phyloP scores from a whole-genome alignment of 1,284 basidiomycete species.

The Ustilago trichophora region DNA sequence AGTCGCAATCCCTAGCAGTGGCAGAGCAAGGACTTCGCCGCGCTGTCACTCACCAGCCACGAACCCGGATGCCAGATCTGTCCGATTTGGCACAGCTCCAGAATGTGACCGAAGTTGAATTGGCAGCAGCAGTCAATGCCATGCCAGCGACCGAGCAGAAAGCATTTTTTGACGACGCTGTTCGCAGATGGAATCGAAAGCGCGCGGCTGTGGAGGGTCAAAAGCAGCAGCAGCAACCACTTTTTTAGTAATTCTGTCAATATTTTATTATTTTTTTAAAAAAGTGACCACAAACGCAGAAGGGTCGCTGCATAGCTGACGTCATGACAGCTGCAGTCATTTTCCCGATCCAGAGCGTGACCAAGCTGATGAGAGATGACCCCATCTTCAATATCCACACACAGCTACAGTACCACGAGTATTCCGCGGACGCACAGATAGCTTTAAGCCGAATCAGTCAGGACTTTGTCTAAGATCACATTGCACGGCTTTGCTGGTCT shows the following conservation, averaged over 20 bases:
- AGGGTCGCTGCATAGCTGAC: slow-evolving; percentile 9
- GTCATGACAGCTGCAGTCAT: slow-evolving; percentile 27
- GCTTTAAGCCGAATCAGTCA: too few species aligned
- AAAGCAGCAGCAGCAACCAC: slow-evolving; percentile 12
- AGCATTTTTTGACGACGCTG: slow-evolving; percentile 26
- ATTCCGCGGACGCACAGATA: too few species aligned
- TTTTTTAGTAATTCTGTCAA: slow-evolving; percentile 14
- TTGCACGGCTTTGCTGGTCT: too few species aligned
- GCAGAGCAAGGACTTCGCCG: slow-evolving; percentile 17
- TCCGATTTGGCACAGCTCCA: slow-evolving; percentile 22
- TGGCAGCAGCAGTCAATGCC: slow-evolving; percentile 25
- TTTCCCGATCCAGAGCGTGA: background rate
- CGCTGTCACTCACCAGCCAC: slow-evolving; percentile 1
- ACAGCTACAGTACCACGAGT: too few species aligned
- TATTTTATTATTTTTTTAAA: background rate
- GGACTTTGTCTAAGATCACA: too few species aligned
- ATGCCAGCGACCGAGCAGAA: slow-evolving; percentile 25
- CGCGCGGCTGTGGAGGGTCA: background rate
- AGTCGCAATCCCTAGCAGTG: slow-evolving; percentile 18
- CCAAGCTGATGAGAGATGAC: too few species aligned
- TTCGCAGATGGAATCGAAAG: slow-evolving; percentile 27
- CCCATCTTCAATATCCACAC: too few species aligned
- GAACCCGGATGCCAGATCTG: slow-evolving; percentile 9
- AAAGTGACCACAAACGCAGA: background rate
- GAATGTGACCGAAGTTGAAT: slow-evolving; percentile 22